These are phyloP conservation scores for Fusarium beomiforme DNA, from an alignment of 2,329 filamentous ascomycete genomes.

Conservation along the genomic window DNA sequence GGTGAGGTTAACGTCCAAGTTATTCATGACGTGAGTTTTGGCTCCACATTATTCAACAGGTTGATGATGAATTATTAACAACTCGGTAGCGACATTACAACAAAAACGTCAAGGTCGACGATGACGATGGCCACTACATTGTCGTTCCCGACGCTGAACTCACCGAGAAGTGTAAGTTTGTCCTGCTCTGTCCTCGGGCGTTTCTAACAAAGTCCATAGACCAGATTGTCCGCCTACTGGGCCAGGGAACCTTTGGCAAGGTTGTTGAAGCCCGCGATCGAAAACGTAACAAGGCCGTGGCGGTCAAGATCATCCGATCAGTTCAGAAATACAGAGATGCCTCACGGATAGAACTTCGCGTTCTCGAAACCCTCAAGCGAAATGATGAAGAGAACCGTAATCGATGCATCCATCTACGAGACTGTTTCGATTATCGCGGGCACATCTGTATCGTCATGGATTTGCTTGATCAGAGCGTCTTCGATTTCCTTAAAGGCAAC, in stretches of 20 bases:
- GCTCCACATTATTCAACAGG: not conserved
- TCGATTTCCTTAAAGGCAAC: slow-evolving; percentile 97
- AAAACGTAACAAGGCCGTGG: slow-evolving; percentile 79
- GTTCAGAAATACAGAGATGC: slow-evolving; percentile 99
- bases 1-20: slow-evolving; percentile 76
- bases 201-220: slow-evolving; percentile 63
- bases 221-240: slow-evolving; percentile 86
- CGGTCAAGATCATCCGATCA: slow-evolving; percentile 97
- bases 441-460: slow-evolving; percentile 91
- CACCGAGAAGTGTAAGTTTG: slow-evolving; percentile 86
- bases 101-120: slow-evolving; percentile 82
- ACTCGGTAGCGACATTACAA: slow-evolving; percentile 50
- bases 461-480: slow-evolving; percentile 91
- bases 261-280: slow-evolving; percentile 93
- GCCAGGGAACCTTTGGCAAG: slow-evolving; percentile 98
- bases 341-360: slow-evolving; percentile 91
- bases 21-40: slow-evolving; percentile 68
- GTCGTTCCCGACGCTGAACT: slow-evolving; percentile 87
- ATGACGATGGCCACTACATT: slow-evolving; percentile 97
- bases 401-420: slow-evolving; percentile 93
- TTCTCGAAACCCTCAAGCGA: slow-evolving; percentile 88
- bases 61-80: slow-evolving; percentile 18
- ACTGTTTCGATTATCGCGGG: slow-evolving; percentile 96
- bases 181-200: too few species aligned
- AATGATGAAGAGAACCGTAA: slow-evolving; percentile 95